A percentile compares a stretch with the other conserved stretches of the same genome.
Evolutionary conservation across 2,329 filamentous ascomycete genomes (phyloP).

Genomic region (Neonectria punicea): DNA sequence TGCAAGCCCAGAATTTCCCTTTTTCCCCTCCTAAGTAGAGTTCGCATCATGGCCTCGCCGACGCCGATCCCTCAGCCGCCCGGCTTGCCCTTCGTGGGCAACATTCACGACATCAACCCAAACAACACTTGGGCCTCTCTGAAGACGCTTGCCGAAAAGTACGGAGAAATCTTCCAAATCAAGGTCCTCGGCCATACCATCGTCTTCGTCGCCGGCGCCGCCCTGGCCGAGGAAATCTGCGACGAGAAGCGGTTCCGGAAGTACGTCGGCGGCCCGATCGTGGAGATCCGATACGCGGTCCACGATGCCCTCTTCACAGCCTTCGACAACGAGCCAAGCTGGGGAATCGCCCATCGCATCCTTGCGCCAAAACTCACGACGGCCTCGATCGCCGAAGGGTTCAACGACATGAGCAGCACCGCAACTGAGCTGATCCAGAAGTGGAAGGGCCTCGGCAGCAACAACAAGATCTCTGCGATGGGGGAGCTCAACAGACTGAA

Average conservation of each 20-base stretch:
- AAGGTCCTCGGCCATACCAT: constrained; percentile 48
- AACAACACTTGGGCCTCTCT: constrained; percentile 51
- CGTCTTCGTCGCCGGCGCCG: constrained; percentile 59
- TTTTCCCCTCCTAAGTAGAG: not conserved
- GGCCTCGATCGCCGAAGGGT: constrained; percentile 47
- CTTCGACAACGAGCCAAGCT: constrained; percentile 58
- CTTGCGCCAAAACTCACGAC: constrained; percentile 58
- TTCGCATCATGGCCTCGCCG: constrained; percentile 45
- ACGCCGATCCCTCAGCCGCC: constrained; percentile 50
- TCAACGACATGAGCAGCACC: constrained; percentile 61
- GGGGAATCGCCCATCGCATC: constrained; percentile 64
- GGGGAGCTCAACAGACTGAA: constrained; percentile 64
- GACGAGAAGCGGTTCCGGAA: constrained; percentile 66
- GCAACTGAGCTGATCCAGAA: constrained; percentile 60
- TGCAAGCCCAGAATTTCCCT: not conserved
- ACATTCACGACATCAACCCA: constrained; percentile 49
- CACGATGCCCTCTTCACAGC: constrained; percentile 65
- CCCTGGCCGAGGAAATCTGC: constrained; percentile 61
- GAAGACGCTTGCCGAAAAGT: constrained; percentile 48
- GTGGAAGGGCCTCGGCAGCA: constrained; percentile 55
- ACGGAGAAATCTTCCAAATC: constrained; percentile 54
- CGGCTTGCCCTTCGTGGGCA: constrained; percentile 50
- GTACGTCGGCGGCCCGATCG: constrained; percentile 62
- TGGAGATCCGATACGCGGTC: constrained; percentile 62
- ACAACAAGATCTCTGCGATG: constrained; percentile 57